A percentile compares a stretch with the other conserved stretches of the same genome.
These are phyloP conservation scores for Coleophoma cylindrospora DNA, from an alignment of 2,329 filamentous ascomycete genomes.

Conservation along the genomic window DNA sequence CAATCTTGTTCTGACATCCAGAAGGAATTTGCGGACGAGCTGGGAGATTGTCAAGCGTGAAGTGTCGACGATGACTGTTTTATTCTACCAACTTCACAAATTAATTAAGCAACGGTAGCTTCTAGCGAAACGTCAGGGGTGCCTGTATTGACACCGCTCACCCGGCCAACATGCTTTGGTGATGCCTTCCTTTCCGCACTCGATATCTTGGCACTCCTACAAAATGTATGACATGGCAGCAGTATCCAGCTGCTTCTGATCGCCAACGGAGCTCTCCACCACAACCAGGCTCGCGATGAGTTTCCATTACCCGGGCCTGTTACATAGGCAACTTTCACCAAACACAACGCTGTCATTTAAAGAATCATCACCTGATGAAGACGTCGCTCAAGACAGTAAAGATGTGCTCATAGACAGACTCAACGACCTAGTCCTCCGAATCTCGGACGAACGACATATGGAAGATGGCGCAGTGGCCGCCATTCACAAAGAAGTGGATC, in stretches of 20 bases:
- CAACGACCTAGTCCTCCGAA: slow-evolving; percentile 25
- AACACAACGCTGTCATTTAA: neutral
- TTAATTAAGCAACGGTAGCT: neutral
- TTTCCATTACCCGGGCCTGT: slow-evolving; percentile 4
- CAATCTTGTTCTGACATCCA: slow-evolving; percentile 1
- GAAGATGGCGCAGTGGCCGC: slow-evolving; percentile 22
- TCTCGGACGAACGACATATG: slow-evolving; percentile 21
- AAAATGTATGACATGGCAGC: no score
- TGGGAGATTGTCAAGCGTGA: neutral
- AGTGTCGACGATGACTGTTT: neutral
- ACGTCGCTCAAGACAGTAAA: slow-evolving; percentile 23
- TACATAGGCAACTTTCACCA: neutral
- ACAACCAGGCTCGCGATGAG: neutral
- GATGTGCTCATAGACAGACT: slow-evolving; percentile 28
- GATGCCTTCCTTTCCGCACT: no score
- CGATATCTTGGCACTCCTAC: no score
- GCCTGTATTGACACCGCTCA: neutral
- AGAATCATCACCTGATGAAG: slow-evolving; percentile 7
- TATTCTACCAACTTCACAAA: neutral
- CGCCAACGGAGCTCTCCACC: no score
- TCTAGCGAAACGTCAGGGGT: neutral
- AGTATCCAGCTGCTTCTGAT: no score
- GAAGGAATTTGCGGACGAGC: neutral
- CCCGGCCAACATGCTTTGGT: neutral
- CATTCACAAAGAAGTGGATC: slow-evolving; percentile 31